Evolutionary conservation across 768 basidiomycete species (phyloP).

Genomic region (Pulveroboletus sp.): DNA sequence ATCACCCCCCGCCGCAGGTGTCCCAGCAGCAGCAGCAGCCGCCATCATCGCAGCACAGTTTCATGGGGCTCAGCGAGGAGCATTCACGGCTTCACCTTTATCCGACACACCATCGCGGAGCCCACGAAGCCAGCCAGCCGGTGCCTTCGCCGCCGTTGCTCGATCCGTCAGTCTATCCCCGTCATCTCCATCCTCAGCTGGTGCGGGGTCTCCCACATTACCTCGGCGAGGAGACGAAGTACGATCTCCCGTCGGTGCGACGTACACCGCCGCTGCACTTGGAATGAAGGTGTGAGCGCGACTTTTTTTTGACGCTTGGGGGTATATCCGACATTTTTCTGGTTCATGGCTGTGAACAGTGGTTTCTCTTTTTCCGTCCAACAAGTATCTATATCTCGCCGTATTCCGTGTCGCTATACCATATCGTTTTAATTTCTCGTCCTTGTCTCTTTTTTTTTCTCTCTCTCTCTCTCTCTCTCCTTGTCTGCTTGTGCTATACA

Average conservation of each 20-base stretch:
- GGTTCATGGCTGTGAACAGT: slow-evolving; percentile 23
- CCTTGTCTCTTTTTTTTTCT: not conserved
- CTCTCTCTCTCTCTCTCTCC: no score
- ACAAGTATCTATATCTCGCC: slow-evolving; percentile 11
- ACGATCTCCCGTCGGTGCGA: slow-evolving; percentile 42
- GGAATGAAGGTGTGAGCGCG: slow-evolving; percentile 45
- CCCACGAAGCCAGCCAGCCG: slow-evolving; percentile 29
- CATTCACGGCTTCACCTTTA: slow-evolving; percentile 32
- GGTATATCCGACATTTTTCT: slow-evolving; percentile 22
- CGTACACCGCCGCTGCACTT: slow-evolving; percentile 45
- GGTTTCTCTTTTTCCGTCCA: slow-evolving; percentile 9
- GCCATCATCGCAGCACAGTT: slow-evolving; percentile 27
- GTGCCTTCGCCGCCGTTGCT: slow-evolving; percentile 33
- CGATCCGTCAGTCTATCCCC: slow-evolving; percentile 30
- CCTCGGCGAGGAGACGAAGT: slow-evolving; percentile 40
- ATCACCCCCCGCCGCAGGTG: slow-evolving; percentile 16
- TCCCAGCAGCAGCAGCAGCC: slow-evolving; percentile 9
- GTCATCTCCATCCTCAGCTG: slow-evolving; percentile 34
- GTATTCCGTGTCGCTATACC: slow-evolving; percentile 22
- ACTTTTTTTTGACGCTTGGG: no score
- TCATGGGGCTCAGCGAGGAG: slow-evolving; percentile 26
- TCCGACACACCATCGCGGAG: slow-evolving; percentile 35
- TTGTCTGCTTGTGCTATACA: no score
- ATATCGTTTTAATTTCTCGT: slow-evolving; percentile 22
- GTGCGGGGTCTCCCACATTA: slow-evolving; percentile 34